phyloP scores from a whole-genome alignment of 768 basidiomycete species.

The Mycena chlorophos region DNA sequence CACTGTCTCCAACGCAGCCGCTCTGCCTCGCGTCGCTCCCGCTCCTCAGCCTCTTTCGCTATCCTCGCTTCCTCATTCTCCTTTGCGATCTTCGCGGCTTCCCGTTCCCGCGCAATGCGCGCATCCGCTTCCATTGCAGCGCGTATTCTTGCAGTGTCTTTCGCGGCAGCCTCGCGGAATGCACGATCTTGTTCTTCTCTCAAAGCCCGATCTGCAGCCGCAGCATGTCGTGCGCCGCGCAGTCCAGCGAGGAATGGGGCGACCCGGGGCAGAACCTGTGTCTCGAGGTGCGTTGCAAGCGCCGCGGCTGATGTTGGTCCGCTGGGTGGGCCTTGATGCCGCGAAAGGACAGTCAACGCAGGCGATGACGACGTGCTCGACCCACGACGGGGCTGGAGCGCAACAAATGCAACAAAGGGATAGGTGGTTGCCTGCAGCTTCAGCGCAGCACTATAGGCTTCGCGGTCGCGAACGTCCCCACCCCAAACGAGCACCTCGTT shows the following conservation, averaged over 20 bases:
- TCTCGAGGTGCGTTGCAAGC: slow-evolving; percentile 66
- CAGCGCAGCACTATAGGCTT: slow-evolving; percentile 64
- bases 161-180: slow-evolving; percentile 60
- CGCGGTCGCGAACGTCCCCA: slow-evolving; percentile 81
- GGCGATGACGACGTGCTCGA: slow-evolving; percentile 41
- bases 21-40: slow-evolving; percentile 34
- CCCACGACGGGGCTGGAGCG: slow-evolving; percentile 73
- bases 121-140: slow-evolving; percentile 46
- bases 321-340: slow-evolving; percentile 69
- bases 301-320: slow-evolving; percentile 62
- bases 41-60: slow-evolving; percentile 35
- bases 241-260: slow-evolving; percentile 70
- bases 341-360: slow-evolving; percentile 77
- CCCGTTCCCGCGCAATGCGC: slow-evolving; percentile 36
- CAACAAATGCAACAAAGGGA: slow-evolving; percentile 89
- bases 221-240: slow-evolving; percentile 48
- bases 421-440: slow-evolving; percentile 88
- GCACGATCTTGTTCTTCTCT: slow-evolving; percentile 84
- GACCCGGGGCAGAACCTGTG: slow-evolving; percentile 79
- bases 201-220: slow-evolving; percentile 56
- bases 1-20: slow-evolving; percentile 61
- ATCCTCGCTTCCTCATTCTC: slow-evolving; percentile 36
- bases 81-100: slow-evolving; percentile 30
- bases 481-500: slow-evolving; percentile 88
- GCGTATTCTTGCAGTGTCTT: slow-evolving; percentile 71